Conservation (phyloP, 2,329 filamentous ascomycete genomes). For the Lecanosticta acicola region DNA sequence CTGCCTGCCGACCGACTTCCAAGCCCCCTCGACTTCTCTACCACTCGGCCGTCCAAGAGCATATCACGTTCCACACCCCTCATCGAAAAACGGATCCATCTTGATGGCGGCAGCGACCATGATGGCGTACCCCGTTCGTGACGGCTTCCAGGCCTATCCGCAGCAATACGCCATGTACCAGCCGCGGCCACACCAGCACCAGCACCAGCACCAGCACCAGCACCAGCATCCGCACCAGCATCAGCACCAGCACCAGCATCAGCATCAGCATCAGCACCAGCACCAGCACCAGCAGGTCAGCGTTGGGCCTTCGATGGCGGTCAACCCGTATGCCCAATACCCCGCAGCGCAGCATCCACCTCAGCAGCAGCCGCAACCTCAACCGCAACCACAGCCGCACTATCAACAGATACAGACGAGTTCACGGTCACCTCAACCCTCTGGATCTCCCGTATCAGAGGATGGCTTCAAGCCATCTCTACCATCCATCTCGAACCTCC, state of each 20-base stretch:
- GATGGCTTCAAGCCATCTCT: constrained; percentile 65
- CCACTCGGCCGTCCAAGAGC: too few species aligned
- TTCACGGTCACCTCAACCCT: constrained; percentile 17
- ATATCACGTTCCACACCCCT: too few species aligned
- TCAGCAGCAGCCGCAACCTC: constrained; percentile 8
- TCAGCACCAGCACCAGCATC: constrained; percentile 26
- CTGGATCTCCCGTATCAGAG: constrained; percentile 23
- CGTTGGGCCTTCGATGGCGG: constrained; percentile 14
- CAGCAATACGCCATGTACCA: constrained; percentile 27
- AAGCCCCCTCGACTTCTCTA: too few species aligned
- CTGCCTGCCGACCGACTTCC: neutral
- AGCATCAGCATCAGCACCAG: constrained; percentile 21
- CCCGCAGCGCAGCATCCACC: constrained; percentile 8
- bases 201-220: constrained; percentile 9
- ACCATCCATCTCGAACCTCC: constrained; percentile 86
- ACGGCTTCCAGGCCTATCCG: constrained; percentile 24
- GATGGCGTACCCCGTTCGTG: constrained; percentile 28
- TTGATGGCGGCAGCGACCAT: constrained; percentile 28
- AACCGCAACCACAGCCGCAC: constrained; percentile 6
- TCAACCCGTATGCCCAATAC: constrained; percentile 22
- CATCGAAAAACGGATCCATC: too few species aligned
- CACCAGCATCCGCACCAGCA: constrained; percentile 13
- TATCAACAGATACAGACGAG: constrained; percentile 11
- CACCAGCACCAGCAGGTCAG: constrained; percentile 6
- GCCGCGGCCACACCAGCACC: constrained; percentile 19